Conservation (phyloP, 495 filamentous ascomycete species). For the Geopyxis carbonaria region DNA sequence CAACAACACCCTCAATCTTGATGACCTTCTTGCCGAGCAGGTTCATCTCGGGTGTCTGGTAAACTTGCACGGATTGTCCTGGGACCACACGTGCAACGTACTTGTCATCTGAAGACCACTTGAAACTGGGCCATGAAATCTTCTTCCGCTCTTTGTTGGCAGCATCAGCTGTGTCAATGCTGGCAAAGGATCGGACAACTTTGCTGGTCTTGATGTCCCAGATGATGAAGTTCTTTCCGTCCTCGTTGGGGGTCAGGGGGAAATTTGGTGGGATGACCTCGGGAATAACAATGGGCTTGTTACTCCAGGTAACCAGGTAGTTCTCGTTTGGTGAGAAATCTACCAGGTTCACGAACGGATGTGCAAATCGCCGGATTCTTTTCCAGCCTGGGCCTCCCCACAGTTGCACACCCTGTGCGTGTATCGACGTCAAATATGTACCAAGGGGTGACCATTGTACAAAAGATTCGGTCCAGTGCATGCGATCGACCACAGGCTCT, state of each 20-base stretch:
- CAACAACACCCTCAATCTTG: conserved; percentile 89
- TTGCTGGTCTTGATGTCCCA: conserved; percentile 91
- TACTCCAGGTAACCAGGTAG: conserved; percentile 92
- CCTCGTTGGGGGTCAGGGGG: conserved; percentile 69
- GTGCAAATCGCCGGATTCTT: conserved; percentile 77
- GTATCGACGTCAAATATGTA: conserved; percentile 84
- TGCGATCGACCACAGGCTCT: conserved; percentile 74
- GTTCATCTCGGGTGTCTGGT: conserved; percentile 84
- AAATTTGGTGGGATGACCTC: conserved; percentile 54
- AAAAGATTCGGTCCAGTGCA: conserved; percentile 92
- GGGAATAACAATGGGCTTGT: conserved; percentile 74
- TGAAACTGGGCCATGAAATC: conserved; percentile 95
- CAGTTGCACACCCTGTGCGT: conserved; percentile 85
- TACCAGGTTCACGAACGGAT: conserved; percentile 85
- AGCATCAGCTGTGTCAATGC: conserved; percentile 51
- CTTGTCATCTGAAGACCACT: conserved; percentile 94
- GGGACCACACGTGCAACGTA: conserved; percentile 88
- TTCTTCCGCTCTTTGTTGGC: conserved; percentile 67
- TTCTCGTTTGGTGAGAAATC: conserved; percentile 90
- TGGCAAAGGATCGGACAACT: conserved; percentile 78
- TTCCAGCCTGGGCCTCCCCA: conserved; percentile 87
- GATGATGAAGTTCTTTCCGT: conserved; percentile 97
- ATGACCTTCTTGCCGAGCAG: conserved; percentile 74
- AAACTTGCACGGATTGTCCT: conserved; percentile 77
- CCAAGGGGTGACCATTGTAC: conserved; percentile 94